phyloP scores from a whole-genome alignment of 2,329 filamentous ascomycete genomes.

The Ascochyta viciae-villosae region DNA sequence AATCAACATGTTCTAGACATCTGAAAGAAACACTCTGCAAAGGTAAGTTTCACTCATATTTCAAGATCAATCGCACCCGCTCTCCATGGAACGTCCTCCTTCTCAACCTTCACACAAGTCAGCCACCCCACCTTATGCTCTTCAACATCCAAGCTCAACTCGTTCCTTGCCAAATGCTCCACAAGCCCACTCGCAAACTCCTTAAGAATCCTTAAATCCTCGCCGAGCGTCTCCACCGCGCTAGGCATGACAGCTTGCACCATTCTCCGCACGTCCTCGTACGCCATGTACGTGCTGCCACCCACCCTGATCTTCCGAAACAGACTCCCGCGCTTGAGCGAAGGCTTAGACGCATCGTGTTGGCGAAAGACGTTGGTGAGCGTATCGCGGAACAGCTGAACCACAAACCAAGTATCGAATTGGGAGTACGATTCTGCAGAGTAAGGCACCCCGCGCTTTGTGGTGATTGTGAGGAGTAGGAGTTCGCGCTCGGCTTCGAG shows the following conservation, averaged over 20 bases:
- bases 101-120: constrained; percentile 41
- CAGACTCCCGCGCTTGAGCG: constrained; percentile 28
- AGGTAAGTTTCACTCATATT: not conserved
- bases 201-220: constrained; percentile 1
- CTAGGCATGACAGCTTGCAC: constrained; percentile 24
- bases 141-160: constrained; percentile 40
- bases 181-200: constrained; percentile 22
- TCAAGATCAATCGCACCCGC: not conserved
- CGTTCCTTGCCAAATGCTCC: constrained; percentile 28
- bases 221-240: constrained; percentile 2
- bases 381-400: constrained; percentile 44
- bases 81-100: constrained; percentile 42
- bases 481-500: constrained; percentile 24
- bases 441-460: not conserved
- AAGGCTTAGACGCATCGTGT: constrained; percentile 6
- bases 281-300: constrained; percentile 36
- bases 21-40: not conserved
- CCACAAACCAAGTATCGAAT: constrained; percentile 32
- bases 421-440: not conserved
- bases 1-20: not conserved
- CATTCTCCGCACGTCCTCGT: constrained; percentile 28
- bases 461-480: constrained; percentile 29
- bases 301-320: constrained; percentile 39
- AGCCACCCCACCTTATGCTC: constrained; percentile 40
- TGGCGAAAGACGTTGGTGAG: constrained; percentile 27